Evolutionary conservation across 139 green algal species (phyloP), one percentile per base, ranked within the genome.

Genomic region (Dunaliella primolecta): DNA sequence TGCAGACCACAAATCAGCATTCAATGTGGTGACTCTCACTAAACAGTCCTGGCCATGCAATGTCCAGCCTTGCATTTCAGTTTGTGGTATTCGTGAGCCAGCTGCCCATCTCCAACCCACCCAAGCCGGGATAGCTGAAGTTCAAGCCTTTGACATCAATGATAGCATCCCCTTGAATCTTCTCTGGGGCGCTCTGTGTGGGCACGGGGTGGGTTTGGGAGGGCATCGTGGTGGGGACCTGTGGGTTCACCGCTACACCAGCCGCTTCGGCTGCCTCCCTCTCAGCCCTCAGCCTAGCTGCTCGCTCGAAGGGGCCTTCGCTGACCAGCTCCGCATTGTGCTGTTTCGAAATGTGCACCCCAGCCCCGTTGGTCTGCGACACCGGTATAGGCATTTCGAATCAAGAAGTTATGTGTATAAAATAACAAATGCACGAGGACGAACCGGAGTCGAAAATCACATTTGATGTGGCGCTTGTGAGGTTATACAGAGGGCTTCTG

Each of bases 81-180:
- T n/a, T n/a, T n/a, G n/a, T n/a, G n/a, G n/a, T n/a, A n/a, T n/a
- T n/a, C n/a, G n/a, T n/a, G n/a, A n/a, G n/a, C n/a, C n/a, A n/a
- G n/a, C n/a, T n/a, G n/a, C n/a, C n/a, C n/a, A n/a, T n/a, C n/a
- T n/a, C n/a, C n/a, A n/a, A 37, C 86, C 75, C 81, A 96, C 94
- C 94, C 78, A 97, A 89, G 3, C 92, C 94, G 1, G 93, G 91
- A 80, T 98, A 98, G 15, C 86, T 85, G 72, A 98, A 98, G 2
- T 88, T 89, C 7, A 98, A 84, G 32, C 88, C 25, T 0, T 87
- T 31, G 0, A 93, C 87, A 35, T 38, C 83, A 1, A 91, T 79
- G 72, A 76, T 84, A 38, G 46, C 46, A 64, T 64, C 46, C 15
- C 46, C 46, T 15, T 84, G 24, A 27, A 74, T 34, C 36, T 32